Evolutionary conservation across 345 rosid species (phyloP).

Genomic region (Cardamine resedifolia): DNA sequence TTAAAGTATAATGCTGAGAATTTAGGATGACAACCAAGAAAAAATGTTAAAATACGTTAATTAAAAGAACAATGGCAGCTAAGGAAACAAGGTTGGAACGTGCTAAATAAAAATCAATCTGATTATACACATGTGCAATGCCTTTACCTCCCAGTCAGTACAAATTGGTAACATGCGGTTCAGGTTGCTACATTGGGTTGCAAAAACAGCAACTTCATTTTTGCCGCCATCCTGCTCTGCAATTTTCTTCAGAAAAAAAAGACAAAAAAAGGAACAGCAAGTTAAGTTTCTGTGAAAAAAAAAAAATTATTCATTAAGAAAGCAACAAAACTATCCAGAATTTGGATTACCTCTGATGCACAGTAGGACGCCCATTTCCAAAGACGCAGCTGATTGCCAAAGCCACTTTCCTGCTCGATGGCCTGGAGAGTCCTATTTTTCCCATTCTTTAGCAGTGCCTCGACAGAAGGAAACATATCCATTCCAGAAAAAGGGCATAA

Average conservation of each 20-base stretch:
- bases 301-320: not conserved
- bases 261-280: not conserved
- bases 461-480: conserved; percentile 79
- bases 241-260: conserved; percentile 60
- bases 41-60: not conserved
- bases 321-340: conserved; percentile 21
- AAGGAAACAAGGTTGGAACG: not conserved
- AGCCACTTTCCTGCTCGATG: conserved; percentile 87
- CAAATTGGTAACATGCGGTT: conserved; percentile 85
- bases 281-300: not conserved
- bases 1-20: not conserved
- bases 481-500: conserved; percentile 85
- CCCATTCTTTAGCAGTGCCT: conserved; percentile 79
- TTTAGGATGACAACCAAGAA: conserved; percentile 12
- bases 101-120: not conserved
- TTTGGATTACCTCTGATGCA: conserved; percentile 74
- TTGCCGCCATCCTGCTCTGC: conserved; percentile 83
- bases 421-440: conserved; percentile 81
- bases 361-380: conserved; percentile 98
- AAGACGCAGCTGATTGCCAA: conserved; percentile 82
- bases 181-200: conserved; percentile 85
- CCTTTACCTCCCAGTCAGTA: conserved; percentile 93
- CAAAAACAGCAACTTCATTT: conserved; percentile 86
- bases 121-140: conserved; percentile 10
- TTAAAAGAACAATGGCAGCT: not conserved